phyloP scores from a whole-genome alignment of 2,329 filamentous ascomycete genomes.

The Talaromyces sp. region DNA sequence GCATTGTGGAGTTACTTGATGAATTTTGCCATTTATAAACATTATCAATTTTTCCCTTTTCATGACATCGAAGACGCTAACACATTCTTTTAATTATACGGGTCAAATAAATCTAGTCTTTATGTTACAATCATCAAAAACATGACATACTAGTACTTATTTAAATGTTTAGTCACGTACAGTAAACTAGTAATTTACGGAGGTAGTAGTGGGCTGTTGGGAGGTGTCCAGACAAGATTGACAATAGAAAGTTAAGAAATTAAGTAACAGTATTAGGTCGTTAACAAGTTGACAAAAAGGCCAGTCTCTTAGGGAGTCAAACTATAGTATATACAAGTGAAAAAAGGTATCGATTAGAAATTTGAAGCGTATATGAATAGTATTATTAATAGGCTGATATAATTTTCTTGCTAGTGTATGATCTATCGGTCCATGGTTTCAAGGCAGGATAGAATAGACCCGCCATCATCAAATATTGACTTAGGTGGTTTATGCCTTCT shows the following conservation, averaged over 20 bases:
- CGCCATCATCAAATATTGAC: background rate
- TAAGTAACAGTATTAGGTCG: too few species aligned
- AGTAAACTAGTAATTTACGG: background rate
- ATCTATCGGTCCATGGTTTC: background rate
- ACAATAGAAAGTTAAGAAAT: background rate
- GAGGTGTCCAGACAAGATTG: background rate
- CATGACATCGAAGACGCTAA: too few species aligned
- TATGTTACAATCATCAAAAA: background rate
- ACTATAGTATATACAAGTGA: background rate
- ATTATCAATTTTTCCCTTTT: too few species aligned
- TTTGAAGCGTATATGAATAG: background rate
- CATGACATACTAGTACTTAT: background rate
- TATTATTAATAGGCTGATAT: background rate
- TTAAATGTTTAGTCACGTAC: background rate
- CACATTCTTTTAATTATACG: too few species aligned
- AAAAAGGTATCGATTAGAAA: background rate
- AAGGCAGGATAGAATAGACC: background rate
- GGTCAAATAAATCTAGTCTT: too few species aligned
- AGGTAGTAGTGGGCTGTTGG: background rate
- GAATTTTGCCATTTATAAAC: too few species aligned
- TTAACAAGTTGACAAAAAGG: too few species aligned
- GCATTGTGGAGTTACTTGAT: background rate
- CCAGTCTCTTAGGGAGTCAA: too few species aligned
- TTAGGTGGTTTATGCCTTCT: background rate
- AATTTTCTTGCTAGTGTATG: background rate